Evolutionary conservation across 495 filamentous ascomycete species (phyloP), one percentile per base, ranked within the genome.

Genomic region (Talaromyces stipitatus): DNA sequence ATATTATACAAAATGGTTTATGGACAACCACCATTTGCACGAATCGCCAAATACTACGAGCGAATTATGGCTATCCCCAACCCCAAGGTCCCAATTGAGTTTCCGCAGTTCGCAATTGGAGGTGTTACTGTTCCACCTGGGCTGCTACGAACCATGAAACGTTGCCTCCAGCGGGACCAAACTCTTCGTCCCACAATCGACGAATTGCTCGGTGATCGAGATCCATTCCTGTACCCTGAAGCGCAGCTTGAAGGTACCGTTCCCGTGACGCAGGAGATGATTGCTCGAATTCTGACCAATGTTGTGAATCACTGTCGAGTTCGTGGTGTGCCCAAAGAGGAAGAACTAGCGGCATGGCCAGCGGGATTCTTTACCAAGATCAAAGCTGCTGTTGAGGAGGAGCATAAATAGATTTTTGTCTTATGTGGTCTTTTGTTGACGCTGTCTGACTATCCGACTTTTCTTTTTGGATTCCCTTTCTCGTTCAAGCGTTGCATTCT

Each of bases 1-100:
- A 97, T 98, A 55, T 72, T 98, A 23, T 97, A 95, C 70, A 94
- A 97, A 71, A 95, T 98, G 90, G 87, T 90, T 0, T 97, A 97
- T 68, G 92, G 92, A 43, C 81, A 85, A 28, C 88, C 91, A 7
- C 94, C 94, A 3, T 98, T 98, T 62, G 90, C 88, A 9, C 91
- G 96, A 65, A 95, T 98, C 60, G 74, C 82, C 12, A 89, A 91
- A 72, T 89, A 88, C 67, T 87, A 91, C 74, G 84, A 74, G 58
- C 74, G 76, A 10, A 80, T 88, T 58, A 74, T 84, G 74, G 91
- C 92, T 14, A 98, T 98, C 67, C 91, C 92, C 50, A 92, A 97
- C 65, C 92, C 86, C 53, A 80, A 83, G 36, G 84, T 95, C 66
- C 72, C 77, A 29, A 94, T 98, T 69, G 85, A 90, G 43, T 97